Evolutionary conservation across 192 early-diverging fungal species (phyloP).

Genomic region (Coemansia pectinata): DNA sequence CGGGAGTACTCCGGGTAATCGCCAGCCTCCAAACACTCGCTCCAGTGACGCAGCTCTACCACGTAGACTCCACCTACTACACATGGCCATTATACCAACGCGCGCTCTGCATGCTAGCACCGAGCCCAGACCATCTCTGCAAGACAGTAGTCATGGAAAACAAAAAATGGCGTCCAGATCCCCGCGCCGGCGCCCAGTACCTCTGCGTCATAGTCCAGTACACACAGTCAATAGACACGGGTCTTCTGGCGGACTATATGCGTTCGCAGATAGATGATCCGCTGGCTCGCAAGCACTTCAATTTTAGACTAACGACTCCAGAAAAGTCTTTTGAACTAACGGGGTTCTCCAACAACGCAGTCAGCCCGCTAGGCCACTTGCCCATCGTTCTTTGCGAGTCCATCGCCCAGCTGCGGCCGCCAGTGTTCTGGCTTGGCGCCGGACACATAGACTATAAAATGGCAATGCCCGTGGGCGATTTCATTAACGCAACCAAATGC

Average conservation of each 20-base stretch:
- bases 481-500: slow-evolving; percentile 52
- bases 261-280: slow-evolving; percentile 46
- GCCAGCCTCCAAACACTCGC: slow-evolving; percentile 8
- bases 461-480: slow-evolving; percentile 61
- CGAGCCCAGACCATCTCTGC: slow-evolving; percentile 79
- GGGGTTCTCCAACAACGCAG: slow-evolving; percentile 70
- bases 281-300: slow-evolving; percentile 72
- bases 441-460: slow-evolving; percentile 89
- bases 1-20: neutral
- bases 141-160: slow-evolving; percentile 90
- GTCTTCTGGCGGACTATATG: slow-evolving; percentile 66
- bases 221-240: slow-evolving; percentile 60
- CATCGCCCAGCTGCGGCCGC: slow-evolving; percentile 63
- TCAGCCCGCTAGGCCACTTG: slow-evolving; percentile 68
- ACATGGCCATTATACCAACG: slow-evolving; percentile 72
- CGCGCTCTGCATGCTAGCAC: slow-evolving; percentile 67
- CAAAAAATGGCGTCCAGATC: slow-evolving; percentile 63
- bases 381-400: slow-evolving; percentile 70
- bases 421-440: slow-evolving; percentile 74
- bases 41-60: slow-evolving; percentile 59
- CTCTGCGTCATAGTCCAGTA: slow-evolving; percentile 74
- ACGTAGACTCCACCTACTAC: slow-evolving; percentile 79
- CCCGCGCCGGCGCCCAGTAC: slow-evolving; percentile 28
- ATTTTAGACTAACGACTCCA: slow-evolving; percentile 71
- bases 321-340: slow-evolving; percentile 67